A percentile compares a stretch with the other conserved stretches of the same genome.
Conservation (phyloP, 805 yeast species). For the Saccharomycopsis oosterbeekiorum region DNA sequence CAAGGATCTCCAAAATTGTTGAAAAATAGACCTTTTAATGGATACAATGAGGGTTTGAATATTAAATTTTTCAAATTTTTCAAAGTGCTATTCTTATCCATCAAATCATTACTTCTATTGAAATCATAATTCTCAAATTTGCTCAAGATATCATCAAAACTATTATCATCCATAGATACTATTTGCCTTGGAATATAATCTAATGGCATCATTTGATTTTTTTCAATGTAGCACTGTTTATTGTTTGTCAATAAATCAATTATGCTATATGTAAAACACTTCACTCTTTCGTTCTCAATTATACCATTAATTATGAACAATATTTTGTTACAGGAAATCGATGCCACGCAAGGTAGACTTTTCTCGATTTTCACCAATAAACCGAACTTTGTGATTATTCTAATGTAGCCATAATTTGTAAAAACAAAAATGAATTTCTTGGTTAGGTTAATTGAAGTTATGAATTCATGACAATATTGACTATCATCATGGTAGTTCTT, state of each 20-base stretch:
- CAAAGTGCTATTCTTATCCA: background rate
- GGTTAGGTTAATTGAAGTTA: slow-evolving; percentile 64
- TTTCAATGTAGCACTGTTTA: slow-evolving; percentile 32
- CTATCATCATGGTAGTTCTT: slow-evolving; percentile 14
- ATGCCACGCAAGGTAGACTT: slow-evolving; percentile 60
- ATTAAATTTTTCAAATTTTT: background rate
- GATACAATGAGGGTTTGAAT: slow-evolving; percentile 23
- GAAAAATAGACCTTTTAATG: slow-evolving; percentile 64
- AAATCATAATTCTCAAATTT: slow-evolving; percentile 13
- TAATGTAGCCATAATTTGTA: slow-evolving; percentile 64
- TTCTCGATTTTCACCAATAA: slow-evolving; percentile 61
- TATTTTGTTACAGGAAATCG: slow-evolving; percentile 51
- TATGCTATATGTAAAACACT: slow-evolving; percentile 35
- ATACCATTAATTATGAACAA: slow-evolving; percentile 45
- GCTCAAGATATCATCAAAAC: slow-evolving; percentile 18
- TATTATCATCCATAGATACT: slow-evolving; percentile 4
- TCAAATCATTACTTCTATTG: slow-evolving; percentile 24
- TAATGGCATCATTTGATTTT: slow-evolving; percentile 29
- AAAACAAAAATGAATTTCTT: slow-evolving; percentile 54
- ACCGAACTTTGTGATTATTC: slow-evolving; percentile 66
- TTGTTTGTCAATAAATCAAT: slow-evolving; percentile 36
- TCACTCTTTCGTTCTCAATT: slow-evolving; percentile 21
- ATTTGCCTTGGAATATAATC: slow-evolving; percentile 11
- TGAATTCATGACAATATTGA: slow-evolving; percentile 37
- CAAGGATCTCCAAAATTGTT: slow-evolving; percentile 87